phyloP scores from a whole-genome alignment of 345 rosid species.

The Lenwebbia sp. region DNA sequence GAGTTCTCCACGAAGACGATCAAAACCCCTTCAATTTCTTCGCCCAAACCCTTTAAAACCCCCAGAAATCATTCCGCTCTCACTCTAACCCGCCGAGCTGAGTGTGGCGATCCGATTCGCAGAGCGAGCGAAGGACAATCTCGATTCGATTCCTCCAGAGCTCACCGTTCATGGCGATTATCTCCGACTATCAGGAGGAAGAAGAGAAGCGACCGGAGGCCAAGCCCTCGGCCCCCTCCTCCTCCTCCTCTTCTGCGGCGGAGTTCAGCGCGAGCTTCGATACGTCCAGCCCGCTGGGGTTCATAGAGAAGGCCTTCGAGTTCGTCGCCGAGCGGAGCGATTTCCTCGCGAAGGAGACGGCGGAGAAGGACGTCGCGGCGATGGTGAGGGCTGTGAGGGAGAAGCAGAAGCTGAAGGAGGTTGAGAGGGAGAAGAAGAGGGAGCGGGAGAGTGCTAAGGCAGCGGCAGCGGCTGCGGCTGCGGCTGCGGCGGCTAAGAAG shows the following conservation, averaged over 20 bases:
- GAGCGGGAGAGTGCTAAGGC: not conserved
- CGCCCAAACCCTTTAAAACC: not conserved
- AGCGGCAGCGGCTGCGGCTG: not conserved
- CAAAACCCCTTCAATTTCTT: not conserved
- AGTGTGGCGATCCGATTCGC: not conserved
- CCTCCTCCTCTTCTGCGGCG: conserved; percentile 10
- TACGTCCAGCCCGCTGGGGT: conserved; percentile 54
- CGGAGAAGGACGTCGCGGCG: conserved; percentile 56
- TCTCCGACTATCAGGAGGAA: conserved; percentile 69
- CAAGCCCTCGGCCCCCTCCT: conserved; percentile 7
- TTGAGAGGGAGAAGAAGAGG: conserved; percentile 29
- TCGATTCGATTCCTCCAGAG: not conserved
- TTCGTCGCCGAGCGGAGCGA: conserved; percentile 64
- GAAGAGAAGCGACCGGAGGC: conserved; percentile 6
- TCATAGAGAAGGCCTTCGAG: conserved; percentile 55
- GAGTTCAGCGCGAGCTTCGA: conserved; percentile 50
- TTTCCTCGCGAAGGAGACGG: conserved; percentile 42
- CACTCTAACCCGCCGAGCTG: not conserved
- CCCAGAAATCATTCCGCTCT: not conserved
- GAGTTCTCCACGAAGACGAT: not conserved
- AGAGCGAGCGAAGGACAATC: not conserved
- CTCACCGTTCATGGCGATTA: conserved; percentile 53
- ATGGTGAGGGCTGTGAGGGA: conserved; percentile 41
- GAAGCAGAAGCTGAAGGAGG: conserved; percentile 28
- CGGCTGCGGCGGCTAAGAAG: not conserved